These are phyloP conservation scores for Brassica carinata DNA, from an alignment of 345 rosid genomes.

Conservation along the genomic window DNA sequence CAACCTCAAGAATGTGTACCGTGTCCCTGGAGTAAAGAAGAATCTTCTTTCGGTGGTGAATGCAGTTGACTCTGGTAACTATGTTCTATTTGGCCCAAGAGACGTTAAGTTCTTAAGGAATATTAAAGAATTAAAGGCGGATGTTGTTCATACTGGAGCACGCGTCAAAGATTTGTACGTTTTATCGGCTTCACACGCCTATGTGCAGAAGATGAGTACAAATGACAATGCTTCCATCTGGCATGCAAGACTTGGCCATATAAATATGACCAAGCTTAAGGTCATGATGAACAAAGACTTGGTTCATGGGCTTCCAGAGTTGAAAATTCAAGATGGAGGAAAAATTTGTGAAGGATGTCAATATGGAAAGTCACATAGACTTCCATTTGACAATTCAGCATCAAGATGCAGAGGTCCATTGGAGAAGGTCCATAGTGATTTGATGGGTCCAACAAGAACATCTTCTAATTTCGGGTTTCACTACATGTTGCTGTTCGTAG, in stretches of 20 bases:
- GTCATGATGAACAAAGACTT: background rate
- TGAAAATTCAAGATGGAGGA: too few relatives aligned
- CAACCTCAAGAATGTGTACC: background rate
- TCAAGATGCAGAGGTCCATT: too few relatives aligned
- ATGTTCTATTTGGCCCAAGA: background rate
- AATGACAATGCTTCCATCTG: background rate
- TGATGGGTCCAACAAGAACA: too few relatives aligned
- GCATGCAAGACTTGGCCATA: background rate
- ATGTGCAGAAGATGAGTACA: background rate
- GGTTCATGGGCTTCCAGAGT: too few relatives aligned
- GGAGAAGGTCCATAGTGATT: too few relatives aligned
- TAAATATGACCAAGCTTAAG: background rate
- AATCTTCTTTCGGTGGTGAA: background rate
- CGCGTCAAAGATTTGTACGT: slow-evolving; percentile 4
- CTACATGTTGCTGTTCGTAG: too few relatives aligned
- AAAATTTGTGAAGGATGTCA: too few relatives aligned
- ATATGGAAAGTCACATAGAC: too few relatives aligned
- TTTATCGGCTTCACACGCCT: slow-evolving; percentile 8
- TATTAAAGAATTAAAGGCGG: slow-evolving; percentile 19
- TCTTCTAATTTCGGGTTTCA: too few relatives aligned
- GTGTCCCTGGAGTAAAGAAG: background rate
- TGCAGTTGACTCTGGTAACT: background rate
- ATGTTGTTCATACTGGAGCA: slow-evolving; percentile 24
- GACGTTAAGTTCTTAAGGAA: slow-evolving; percentile 24
- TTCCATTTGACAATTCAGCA: too few relatives aligned